phyloP scores from a whole-genome alignment of 768 basidiomycete genomes.

The Termitomyces sp. region DNA sequence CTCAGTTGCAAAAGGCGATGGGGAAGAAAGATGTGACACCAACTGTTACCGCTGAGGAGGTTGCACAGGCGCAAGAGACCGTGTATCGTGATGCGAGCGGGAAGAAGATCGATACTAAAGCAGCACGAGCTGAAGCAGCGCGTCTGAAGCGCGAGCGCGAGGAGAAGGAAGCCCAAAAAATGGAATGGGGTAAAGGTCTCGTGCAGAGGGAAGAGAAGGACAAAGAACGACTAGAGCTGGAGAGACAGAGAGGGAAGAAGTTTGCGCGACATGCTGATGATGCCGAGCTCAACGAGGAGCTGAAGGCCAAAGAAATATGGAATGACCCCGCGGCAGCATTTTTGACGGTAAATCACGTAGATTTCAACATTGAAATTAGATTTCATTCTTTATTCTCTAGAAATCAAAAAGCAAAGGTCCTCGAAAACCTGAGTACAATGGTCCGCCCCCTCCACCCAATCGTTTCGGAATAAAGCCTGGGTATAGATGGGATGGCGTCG shows the following conservation, averaged over 20 bases:
- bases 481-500: slow-evolving; percentile 98
- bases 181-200: slow-evolving; percentile 98
- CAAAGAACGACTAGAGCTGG: slow-evolving; percentile 54
- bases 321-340: slow-evolving; percentile 98
- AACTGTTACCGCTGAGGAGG: slow-evolving; percentile 43
- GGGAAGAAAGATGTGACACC: slow-evolving; percentile 33
- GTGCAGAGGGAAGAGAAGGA: slow-evolving; percentile 83
- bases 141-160: slow-evolving; percentile 73
- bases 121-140: slow-evolving; percentile 80
- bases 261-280: slow-evolving; percentile 85
- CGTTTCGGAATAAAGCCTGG: slow-evolving; percentile 94
- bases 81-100: slow-evolving; percentile 91
- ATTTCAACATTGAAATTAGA: background rate
- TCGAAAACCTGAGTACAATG: slow-evolving; percentile 76
- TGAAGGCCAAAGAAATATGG: slow-evolving; percentile 81
- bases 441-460: slow-evolving; percentile 89
- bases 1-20: slow-evolving; percentile 63
- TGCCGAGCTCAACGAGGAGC: slow-evolving; percentile 75
- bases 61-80: slow-evolving; percentile 74
- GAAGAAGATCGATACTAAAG: slow-evolving; percentile 83
- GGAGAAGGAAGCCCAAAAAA: slow-evolving; percentile 84
- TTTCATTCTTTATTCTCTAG: slow-evolving; percentile 27
- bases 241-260: slow-evolving; percentile 56
- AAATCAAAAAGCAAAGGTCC: slow-evolving; percentile 74
- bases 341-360: slow-evolving; percentile 57